Conservation (phyloP, 148 eudicot genomes). For the Dysphania ambrosioides region DNA sequence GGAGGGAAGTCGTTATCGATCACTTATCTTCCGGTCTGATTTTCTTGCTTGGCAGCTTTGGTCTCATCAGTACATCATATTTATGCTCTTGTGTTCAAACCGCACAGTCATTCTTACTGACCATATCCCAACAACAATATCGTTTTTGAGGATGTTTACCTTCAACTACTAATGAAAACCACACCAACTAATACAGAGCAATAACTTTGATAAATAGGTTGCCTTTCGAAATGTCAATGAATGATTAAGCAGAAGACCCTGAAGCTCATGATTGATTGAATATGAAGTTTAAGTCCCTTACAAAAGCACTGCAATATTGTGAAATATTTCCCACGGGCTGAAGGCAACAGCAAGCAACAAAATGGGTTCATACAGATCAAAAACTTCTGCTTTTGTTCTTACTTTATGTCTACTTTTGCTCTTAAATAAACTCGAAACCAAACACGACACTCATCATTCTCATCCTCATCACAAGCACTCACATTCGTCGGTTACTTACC, state of each 20-base stretch:
- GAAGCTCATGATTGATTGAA: background rate
- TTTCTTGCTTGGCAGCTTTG: background rate
- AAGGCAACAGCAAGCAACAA: background rate
- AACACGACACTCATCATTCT: conserved; percentile 29
- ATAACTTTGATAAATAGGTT: conserved; percentile 4
- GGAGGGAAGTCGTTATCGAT: conserved; percentile 33
- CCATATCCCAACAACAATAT: conserved; percentile 21
- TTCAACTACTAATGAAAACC: conserved; percentile 18
- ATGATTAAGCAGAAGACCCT: conserved; percentile 22
- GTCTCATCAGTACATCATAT: too few species aligned
- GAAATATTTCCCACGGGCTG: background rate
- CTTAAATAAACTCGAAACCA: conserved; percentile 31
- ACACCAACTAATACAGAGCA: conserved; percentile 10
- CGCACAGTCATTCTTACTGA: background rate
- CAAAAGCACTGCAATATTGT: conserved; percentile 19
- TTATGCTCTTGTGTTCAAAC: background rate
- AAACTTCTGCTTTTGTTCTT: conserved; percentile 22
- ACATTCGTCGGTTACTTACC: conserved; percentile 18
- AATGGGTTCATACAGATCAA: conserved; percentile 33
- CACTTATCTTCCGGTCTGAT: background rate
- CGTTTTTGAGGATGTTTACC: conserved; percentile 16
- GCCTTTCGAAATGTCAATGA: background rate
- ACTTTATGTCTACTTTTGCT: conserved; percentile 22
- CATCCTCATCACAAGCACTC: conserved; percentile 24
- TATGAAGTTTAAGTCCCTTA: too few species aligned